Evolutionary conservation across 495 filamentous ascomycete species (phyloP), one percentile per base, ranked within the genome.

Genomic region (Lindgomyces ingoldianus): DNA sequence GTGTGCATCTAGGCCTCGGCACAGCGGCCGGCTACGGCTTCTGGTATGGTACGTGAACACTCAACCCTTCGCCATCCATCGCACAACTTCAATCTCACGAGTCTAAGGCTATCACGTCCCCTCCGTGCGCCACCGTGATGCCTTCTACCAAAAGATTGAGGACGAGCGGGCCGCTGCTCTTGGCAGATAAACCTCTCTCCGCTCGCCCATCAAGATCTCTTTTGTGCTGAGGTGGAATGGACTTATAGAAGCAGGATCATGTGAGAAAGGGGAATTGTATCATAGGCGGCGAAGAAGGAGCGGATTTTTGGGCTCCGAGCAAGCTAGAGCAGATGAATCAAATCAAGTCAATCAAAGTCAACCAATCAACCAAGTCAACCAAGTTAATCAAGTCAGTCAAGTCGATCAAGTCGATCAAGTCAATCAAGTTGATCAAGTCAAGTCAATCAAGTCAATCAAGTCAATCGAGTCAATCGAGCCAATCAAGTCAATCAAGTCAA

Each of bases 121-220:
- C 65, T 81, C 83, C 51, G 85, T 90, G 72, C 88, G 88, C 72
- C 81, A 79, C 75, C 89, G 90, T 71, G 90, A 93, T 77, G 59
- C 74, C 58, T 90, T 83, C 82, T 92, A 93, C 81, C 78, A 82
- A 70, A 89, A 87, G 75, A 78, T 93, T 49, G 89, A 93, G 77
- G 81, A 85, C 67, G 79, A 89, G 76, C 81, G 88, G 70, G 84
- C 83, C 48, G 64, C 58, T 29, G 71, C 69, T 45, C 49, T 80
- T 9, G 76, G 74, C 36, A 14, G 33, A 39, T 6, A 39, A 39
- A n/a, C n/a, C 33, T 39, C 6, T 39, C 33, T 39, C 33, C 6
- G 6, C 6, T 39, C 33, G 33, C 6, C 33, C 6, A 39, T 6
- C 14, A 6, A 14, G 14, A 6, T 39, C 33, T 39, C 33, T n/a